Conservation (phyloP, 2,329 filamentous ascomycete species). For the Trichoderma citrinoviride region DNA sequence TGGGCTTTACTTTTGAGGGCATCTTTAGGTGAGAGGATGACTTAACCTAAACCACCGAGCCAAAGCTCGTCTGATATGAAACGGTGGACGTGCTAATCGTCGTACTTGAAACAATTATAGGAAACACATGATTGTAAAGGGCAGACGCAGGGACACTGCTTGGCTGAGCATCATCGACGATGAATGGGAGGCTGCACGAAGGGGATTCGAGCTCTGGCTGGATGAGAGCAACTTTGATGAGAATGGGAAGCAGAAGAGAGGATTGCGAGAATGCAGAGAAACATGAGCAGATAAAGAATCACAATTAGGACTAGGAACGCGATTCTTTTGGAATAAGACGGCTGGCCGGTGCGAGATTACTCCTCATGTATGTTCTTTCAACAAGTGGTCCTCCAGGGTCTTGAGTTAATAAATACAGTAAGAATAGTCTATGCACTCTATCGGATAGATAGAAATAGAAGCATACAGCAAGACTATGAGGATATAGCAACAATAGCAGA, state of each 20-base stretch:
- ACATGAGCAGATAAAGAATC: background rate
- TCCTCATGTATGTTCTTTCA: too few species aligned
- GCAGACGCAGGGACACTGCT: constrained; percentile 55
- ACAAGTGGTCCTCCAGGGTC: too few species aligned
- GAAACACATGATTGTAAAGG: constrained; percentile 60
- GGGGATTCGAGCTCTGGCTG: constrained; percentile 55
- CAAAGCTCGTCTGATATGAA: background rate
- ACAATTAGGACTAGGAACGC: background rate
- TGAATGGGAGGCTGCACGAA: constrained; percentile 53
- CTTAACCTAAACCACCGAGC: background rate
- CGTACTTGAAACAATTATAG: constrained; percentile 24
- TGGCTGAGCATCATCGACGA: constrained; percentile 59
- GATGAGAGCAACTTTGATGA: constrained; percentile 53
- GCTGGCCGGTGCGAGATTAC: too few species aligned
- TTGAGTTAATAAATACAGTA: background rate
- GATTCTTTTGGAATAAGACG: too few species aligned
- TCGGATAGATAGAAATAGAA: background rate
- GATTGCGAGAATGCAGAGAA: constrained; percentile 38
- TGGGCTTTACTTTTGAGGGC: constrained; percentile 61
- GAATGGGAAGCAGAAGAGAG: constrained; percentile 49
- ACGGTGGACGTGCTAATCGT: background rate
- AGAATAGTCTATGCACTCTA: background rate
- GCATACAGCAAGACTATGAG: too few species aligned
- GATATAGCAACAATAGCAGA: background rate
- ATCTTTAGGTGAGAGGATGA: constrained; percentile 46